Evolutionary conservation across 139 green algal genomes (phyloP), one percentile per base, ranked within the genome.

Genomic region (Haematococcus sp.): DNA sequence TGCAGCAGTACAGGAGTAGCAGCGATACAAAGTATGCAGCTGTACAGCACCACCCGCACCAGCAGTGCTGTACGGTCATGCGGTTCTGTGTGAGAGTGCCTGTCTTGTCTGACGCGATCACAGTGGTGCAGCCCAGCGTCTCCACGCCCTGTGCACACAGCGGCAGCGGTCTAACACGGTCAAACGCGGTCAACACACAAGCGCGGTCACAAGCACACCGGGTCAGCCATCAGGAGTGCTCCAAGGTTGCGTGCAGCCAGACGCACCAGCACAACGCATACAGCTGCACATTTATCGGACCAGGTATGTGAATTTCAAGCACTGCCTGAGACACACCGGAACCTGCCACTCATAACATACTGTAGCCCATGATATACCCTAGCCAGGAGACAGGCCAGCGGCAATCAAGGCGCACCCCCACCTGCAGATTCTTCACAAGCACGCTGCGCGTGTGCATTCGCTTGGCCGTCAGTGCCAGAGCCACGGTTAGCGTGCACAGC

Each of bases 41-140:
- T 49, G n/a, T n/a, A n/a, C n/a, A 11, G 11, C 11, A 11, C 40
- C 40, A 7, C 40, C 7, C 40, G 40, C 40, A 49, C 74, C 81
- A 86, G 76, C 81, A 83, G 67, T 86, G 77, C 81, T 83, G 77
- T 46, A 86, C 76, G 27, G 81, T 86, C 81, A 86, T 86, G 33
- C 75, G 66, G 76, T 86, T 86, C 67, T 86, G 76, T 4, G 81
- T 85, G 56, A 88, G 74, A 1, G 79, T 80, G 65, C 81, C 81
- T 4, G 81, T 86, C 69, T 86, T 86, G 73, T 86, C 81, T 1
- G 68, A 80, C 17, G 73, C 73, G 46, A 86, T 86, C 56, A 83
- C 63, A 1, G 76, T 81, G n/a, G 76, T 81, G 28, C 68, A 78
- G 32, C 81, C 81, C 60, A 86, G 73, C 33, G 81, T 81, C 72